Percentiles rank a stretch among this genome's conserved stretches.
phyloP scores from a whole-genome alignment of 805 yeast genomes.

The Grigorovia jiainica region DNA sequence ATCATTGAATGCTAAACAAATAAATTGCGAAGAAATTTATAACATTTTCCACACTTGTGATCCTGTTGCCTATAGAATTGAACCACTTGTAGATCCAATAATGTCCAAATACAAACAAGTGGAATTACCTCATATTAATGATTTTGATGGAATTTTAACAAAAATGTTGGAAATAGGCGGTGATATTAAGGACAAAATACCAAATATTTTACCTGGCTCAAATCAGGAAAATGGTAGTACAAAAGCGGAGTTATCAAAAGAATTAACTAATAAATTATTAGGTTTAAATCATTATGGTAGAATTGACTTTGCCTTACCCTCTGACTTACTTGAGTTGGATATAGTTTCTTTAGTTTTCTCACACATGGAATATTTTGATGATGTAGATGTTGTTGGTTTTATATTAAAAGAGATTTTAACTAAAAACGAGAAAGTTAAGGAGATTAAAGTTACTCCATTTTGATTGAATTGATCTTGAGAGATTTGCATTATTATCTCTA shows the following conservation, averaged over 20 bases:
- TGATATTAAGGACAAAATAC: slow-evolving; percentile 4
- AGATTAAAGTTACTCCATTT: slow-evolving; percentile 1
- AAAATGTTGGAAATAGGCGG: slow-evolving; percentile 23
- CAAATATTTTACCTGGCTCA: slow-evolving; percentile 13
- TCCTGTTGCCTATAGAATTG: slow-evolving; percentile 83
- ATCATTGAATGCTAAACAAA: slow-evolving; percentile 19
- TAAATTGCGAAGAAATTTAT: slow-evolving; percentile 58
- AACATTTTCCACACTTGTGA: slow-evolving; percentile 87
- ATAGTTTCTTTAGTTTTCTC: slow-evolving; percentile 76
- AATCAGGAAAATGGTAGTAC: not conserved
- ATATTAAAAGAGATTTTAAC: slow-evolving; percentile 47
- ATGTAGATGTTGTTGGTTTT: slow-evolving; percentile 74
- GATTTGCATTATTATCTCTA: no score
- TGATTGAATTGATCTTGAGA: no score
- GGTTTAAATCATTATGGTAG: slow-evolving; percentile 63
- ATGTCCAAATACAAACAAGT: slow-evolving; percentile 20
- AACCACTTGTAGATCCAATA: slow-evolving; percentile 52
- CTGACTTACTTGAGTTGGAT: slow-evolving; percentile 71
- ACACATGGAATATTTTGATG: slow-evolving; percentile 83
- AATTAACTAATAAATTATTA: slow-evolving; percentile 1
- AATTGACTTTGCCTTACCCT: slow-evolving; percentile 71
- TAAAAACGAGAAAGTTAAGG: slow-evolving; percentile 3
- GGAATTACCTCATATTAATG: slow-evolving; percentile 20
- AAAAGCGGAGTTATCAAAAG: not conserved
- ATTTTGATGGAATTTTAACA: slow-evolving; percentile 21